Percentiles rank a stretch among this genome's conserved stretches.
Evolutionary conservation across 257 asterid species (phyloP).

Genomic region (Linaria vulgaris): DNA sequence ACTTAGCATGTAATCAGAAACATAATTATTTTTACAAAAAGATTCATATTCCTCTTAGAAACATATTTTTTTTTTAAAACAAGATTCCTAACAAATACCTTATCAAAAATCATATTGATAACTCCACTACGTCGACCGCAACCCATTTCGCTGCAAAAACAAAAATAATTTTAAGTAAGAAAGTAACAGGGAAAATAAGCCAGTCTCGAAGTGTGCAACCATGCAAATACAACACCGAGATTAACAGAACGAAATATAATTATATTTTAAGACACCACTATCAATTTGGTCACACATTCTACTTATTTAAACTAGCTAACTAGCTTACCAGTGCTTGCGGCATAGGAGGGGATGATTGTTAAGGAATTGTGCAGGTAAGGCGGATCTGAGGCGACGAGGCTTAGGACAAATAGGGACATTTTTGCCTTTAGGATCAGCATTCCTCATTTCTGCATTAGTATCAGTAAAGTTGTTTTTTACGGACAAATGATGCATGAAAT

Average conservation of each 20-base stretch:
- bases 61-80: too few relatives aligned
- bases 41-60: too few relatives aligned
- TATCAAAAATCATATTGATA: constrained; percentile 42
- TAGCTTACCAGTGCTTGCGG: constrained; percentile 35
- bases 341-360: constrained; percentile 31
- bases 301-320: background rate
- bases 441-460: constrained; percentile 26
- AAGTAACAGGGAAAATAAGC: background rate
- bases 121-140: constrained; percentile 47
- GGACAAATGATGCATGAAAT: constrained; percentile 51
- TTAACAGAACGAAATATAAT: background rate
- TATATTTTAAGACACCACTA: background rate
- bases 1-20: too few relatives aligned
- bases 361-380: constrained; percentile 47
- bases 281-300: background rate
- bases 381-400: constrained; percentile 51
- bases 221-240: background rate
- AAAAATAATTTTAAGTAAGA: too few relatives aligned
- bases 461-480: constrained; percentile 38
- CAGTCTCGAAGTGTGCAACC: background rate
- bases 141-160: constrained; percentile 34
- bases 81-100: too few relatives aligned
- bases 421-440: constrained; percentile 25
- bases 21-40: too few relatives aligned
- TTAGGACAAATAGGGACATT: constrained; percentile 58